Conservation (phyloP, 2,329 filamentous ascomycete genomes). For the Blumeria graminis region DNA sequence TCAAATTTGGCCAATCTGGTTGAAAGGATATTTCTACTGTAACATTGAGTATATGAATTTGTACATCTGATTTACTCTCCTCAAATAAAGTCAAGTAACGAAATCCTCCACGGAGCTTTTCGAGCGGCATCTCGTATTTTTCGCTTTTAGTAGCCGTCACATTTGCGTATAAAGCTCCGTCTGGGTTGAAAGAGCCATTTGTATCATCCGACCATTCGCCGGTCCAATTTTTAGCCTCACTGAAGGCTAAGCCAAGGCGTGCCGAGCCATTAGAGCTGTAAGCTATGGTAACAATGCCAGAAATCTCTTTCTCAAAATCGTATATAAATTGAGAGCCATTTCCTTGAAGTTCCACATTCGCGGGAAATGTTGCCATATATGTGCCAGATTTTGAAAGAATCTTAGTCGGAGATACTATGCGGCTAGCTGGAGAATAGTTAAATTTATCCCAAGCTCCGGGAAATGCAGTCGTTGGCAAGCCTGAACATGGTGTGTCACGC, state of each 20-base stretch:
- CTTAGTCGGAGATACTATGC: constrained; percentile 22
- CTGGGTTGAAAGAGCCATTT: constrained; percentile 21
- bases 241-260: constrained; percentile 22
- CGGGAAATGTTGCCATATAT: constrained; percentile 16
- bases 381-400: constrained; percentile 11
- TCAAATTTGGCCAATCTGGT: constrained; percentile 19
- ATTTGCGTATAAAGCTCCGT: constrained; percentile 23
- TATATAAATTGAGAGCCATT: constrained; percentile 30
- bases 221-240: constrained; percentile 22
- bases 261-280: constrained; percentile 21
- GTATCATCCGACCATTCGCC: constrained; percentile 24
- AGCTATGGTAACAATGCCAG: constrained; percentile 27
- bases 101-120: constrained; percentile 25
- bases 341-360: constrained; percentile 4
- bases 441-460: constrained; percentile 31
- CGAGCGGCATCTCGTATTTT: constrained; percentile 20
- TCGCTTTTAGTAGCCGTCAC: constrained; percentile 16
- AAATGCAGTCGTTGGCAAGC: constrained; percentile 22
- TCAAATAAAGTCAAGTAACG: constrained; percentile 25
- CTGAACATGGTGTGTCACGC: constrained; percentile 28
- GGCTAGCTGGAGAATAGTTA: constrained; percentile 28
- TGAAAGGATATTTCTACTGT: constrained; percentile 18
- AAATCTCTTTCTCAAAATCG: constrained; percentile 34
- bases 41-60: constrained; percentile 14
- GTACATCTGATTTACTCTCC: constrained; percentile 14